Evolutionary conservation across 2,329 filamentous ascomycete genomes (phyloP), one percentile per base, ranked within the genome.

Genomic region (Dactylonectria macrodidyma): DNA sequence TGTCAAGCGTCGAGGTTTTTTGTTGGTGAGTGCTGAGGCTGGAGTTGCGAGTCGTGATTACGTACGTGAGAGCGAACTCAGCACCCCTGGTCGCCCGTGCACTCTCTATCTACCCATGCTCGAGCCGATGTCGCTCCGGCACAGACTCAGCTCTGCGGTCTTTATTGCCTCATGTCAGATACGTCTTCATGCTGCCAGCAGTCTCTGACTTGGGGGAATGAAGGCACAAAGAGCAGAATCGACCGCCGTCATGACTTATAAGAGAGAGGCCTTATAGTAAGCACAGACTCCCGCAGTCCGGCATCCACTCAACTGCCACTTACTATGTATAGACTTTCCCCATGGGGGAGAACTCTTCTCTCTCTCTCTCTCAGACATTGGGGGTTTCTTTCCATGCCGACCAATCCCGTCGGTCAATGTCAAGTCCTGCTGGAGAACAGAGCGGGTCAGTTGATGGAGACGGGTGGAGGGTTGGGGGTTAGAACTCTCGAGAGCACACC

Each of bases 1-100:
- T 5, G 26, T 9, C 19, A 14, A 8, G 12, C 19, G 26, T 4
- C 41, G 44, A 34, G 38, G 26, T 30, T 30, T 30, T 19, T 46
- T 22, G 3, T 14, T n/a, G 16, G 56, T 33, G 56, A 48, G 24
- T 24, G 24, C n/a, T 44, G 38, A 47, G 22, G 38, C 41, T 48
- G 11, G 16, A 48, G 36, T 14, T 26, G 44, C 9, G 44, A 30
- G 26, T 30, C 4, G 26, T 30, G 26, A 59, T 59, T 50, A 36
- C 44, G 57, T 50, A 50, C 30, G 36, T 51, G 44, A 14, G 19
- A 30, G 38, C 41, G 22, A 24, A 22, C 24, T 24, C 19, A 30
- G 44, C 19, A 47, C 41, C 55, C 55, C 55, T 14, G 41, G 56
- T 47, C 24, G 41, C 41, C 54, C 26, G 56, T 58, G 56, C 57